Evolutionary conservation across 2,329 filamentous ascomycete species (phyloP).

Genomic region (Diaporthe helianthi): DNA sequence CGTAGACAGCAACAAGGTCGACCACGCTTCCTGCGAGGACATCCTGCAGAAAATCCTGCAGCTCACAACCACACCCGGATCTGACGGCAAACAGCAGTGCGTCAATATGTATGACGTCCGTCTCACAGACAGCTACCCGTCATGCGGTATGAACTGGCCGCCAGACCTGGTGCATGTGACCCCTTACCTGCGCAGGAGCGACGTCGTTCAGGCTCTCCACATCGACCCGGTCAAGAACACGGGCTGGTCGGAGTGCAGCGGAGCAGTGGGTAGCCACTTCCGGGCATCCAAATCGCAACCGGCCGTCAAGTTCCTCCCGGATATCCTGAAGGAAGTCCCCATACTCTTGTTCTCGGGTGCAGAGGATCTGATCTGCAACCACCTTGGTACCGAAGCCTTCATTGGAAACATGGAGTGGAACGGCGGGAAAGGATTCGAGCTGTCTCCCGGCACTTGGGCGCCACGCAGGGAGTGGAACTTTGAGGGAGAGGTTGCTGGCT

Average conservation of each 20-base stretch:
- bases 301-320: constrained; percentile 76
- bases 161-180: constrained; percentile 80
- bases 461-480: constrained; percentile 95
- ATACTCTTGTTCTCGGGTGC: constrained; percentile 91
- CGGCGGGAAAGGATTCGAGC: constrained; percentile 88
- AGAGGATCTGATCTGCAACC: constrained; percentile 96
- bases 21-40: constrained; percentile 74
- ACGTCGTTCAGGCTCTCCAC: constrained; percentile 82
- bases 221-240: constrained; percentile 81
- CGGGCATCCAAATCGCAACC: constrained; percentile 73
- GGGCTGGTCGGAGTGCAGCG: constrained; percentile 91
- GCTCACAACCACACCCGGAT: constrained; percentile 61
- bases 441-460: constrained; percentile 85
- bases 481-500: constrained; percentile 84
- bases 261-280: constrained; percentile 78
- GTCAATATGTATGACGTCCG: constrained; percentile 98
- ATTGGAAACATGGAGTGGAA: constrained; percentile 94
- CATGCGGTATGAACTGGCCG: constrained; percentile 98
- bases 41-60: constrained; percentile 78
- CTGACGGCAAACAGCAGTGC: constrained; percentile 66
- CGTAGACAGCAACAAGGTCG: constrained; percentile 63
- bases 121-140: constrained; percentile 77
- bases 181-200: constrained; percentile 83
- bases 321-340: constrained; percentile 76
- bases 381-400: constrained; percentile 88